phyloP scores from a whole-genome alignment of 2,329 filamentous ascomycete species.

The Grosmannia serpens region DNA sequence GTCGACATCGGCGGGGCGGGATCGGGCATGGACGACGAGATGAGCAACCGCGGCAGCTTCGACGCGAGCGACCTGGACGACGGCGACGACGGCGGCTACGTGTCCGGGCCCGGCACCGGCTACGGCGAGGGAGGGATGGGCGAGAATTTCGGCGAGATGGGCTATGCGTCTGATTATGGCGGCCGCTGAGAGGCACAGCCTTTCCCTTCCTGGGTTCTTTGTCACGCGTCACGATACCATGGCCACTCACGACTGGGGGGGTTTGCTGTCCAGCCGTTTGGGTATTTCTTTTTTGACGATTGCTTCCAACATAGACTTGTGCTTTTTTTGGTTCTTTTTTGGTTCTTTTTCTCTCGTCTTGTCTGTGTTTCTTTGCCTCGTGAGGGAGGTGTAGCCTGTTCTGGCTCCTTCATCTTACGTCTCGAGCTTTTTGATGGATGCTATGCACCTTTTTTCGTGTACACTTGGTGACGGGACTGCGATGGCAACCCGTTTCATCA shows the following conservation, averaged over 20 bases:
- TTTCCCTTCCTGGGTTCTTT: constrained; percentile 3
- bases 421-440: neutral
- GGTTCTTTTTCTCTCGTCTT: neutral
- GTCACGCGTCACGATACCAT: neutral
- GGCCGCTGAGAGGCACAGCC: constrained; percentile 20
- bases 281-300: neutral
- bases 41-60: constrained; percentile 71
- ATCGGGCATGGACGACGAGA: constrained; percentile 61
- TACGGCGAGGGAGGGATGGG: constrained; percentile 45
- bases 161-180: constrained; percentile 42
- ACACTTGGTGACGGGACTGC: neutral
- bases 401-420: neutral
- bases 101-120: constrained; percentile 49
- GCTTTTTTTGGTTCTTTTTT: neutral
- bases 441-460: neutral
- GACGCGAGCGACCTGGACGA: constrained; percentile 71
- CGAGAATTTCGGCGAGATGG: constrained; percentile 43
- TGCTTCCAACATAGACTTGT: neutral
- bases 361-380: neutral
- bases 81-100: constrained; percentile 58
- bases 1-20: constrained; percentile 56
- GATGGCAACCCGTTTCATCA: too few species aligned
- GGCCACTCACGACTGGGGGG: neutral
- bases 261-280: neutral
- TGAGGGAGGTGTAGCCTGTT: neutral